phyloP scores from a whole-genome alignment of 306 rosid genomes.

The Trichosanthes truncata region DNA sequence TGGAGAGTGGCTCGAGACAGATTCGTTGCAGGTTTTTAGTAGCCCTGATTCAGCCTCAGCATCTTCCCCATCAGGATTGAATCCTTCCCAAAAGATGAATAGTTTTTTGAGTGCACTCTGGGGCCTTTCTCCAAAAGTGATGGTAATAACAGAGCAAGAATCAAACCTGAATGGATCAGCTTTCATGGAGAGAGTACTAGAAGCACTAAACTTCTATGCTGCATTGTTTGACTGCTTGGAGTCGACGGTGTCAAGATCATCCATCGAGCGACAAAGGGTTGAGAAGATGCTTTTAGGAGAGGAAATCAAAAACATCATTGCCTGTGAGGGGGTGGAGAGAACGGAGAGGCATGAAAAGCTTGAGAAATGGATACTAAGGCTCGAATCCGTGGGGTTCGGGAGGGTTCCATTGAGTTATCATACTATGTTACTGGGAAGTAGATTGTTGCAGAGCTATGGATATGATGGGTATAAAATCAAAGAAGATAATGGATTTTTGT shows the following conservation, averaged over 20 bases:
- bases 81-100: slow-evolving; percentile 68
- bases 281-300: slow-evolving; percentile 70
- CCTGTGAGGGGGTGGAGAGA: slow-evolving; percentile 71
- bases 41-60: slow-evolving; percentile 50
- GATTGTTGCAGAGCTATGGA: slow-evolving; percentile 37
- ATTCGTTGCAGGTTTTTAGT: slow-evolving; percentile 28
- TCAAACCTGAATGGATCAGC: slow-evolving; percentile 61
- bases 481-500: slow-evolving; percentile 38
- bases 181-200: slow-evolving; percentile 52
- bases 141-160: slow-evolving; percentile 81
- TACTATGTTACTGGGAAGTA: slow-evolving; percentile 39
- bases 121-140: slow-evolving; percentile 50
- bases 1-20: slow-evolving; percentile 64
- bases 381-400: slow-evolving; percentile 53
- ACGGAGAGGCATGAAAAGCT: slow-evolving; percentile 71
- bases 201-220: slow-evolving; percentile 51
- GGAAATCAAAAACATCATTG: slow-evolving; percentile 70
- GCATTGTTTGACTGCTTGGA: slow-evolving; percentile 77
- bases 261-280: slow-evolving; percentile 45
- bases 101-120: slow-evolving; percentile 38
- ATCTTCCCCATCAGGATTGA: slow-evolving; percentile 44
- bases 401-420: slow-evolving; percentile 42
- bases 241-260: slow-evolving; percentile 45
- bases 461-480: slow-evolving; percentile 41
- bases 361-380: slow-evolving; percentile 60